Evolutionary conservation across 2,329 filamentous ascomycete species (phyloP), one percentile per base, ranked within the genome.

Genomic region (Nemania serpens): DNA sequence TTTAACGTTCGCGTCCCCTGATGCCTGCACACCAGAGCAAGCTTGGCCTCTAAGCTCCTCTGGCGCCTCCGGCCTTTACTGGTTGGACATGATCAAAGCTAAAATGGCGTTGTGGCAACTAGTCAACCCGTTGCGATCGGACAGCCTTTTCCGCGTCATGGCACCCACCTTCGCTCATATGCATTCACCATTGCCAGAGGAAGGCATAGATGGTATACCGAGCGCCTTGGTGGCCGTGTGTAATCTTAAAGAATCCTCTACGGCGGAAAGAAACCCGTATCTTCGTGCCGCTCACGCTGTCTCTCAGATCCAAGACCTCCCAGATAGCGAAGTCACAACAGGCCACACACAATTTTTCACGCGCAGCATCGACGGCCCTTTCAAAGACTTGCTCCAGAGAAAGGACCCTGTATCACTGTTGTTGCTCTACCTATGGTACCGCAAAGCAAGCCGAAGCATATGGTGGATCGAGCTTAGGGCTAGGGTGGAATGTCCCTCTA

Each of bases 401-500:
- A 77, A 58, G 12, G 77, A 80, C 37, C 73, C 78, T 2, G 62
- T 74, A 0, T 76, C 78, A 1, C 71, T 81, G 0, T 43, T 79
- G 51, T 39, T 81, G 37, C 62, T 81, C 0, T 78, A 78, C 63
- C 58, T 79, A 3, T 81, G 78, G 78, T 81, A 79, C 47, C 67
- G 69, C 18, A 79, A 78, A 66, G 70, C 73, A 56, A 51, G 77
- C 37, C 71, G 71, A 15, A 71, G 71, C 66, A 73, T 79, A 62
- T 81, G 78, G 78, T 81, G 77, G 76, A 74, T 81, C 60, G 73
- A 73, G 18, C 69, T 79, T 0, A 71, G 78, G 36, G 75, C 77
- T 1, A 72, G 72, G 53, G 72, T 80, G 37, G 79, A 81, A 65
- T 75, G 75, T 45, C 76, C 75, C 37, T 70, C 78, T n/a, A 81